Percentiles rank a stretch among this genome's conserved stretches.
These are phyloP conservation scores for Cutaneotrichosporon cyanovorans DNA, from an alignment of 1,284 basidiomycete species.

Conservation along the genomic window DNA sequence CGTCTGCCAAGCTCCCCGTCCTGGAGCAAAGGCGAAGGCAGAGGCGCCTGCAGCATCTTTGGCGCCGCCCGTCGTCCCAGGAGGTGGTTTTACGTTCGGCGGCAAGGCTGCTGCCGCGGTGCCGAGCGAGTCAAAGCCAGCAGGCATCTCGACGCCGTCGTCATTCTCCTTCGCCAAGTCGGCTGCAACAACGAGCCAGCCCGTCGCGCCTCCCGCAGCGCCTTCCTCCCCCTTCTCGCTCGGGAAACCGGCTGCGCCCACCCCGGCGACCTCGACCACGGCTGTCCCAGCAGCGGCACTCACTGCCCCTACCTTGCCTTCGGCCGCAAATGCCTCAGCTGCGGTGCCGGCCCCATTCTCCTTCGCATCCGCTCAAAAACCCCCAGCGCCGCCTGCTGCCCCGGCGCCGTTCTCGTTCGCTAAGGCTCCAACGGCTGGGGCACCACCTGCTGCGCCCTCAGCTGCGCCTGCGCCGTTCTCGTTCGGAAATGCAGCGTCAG, in stretches of 20 bases:
- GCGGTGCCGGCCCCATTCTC: constrained; percentile 3
- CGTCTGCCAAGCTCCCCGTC: no score
- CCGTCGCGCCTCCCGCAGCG: neutral
- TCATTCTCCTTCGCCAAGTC: neutral
- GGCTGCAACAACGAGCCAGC: neutral
- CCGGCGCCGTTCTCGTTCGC: constrained; percentile 15
- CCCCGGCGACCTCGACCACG: neutral
- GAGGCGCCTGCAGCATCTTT: no score
- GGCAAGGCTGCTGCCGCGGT: neutral
- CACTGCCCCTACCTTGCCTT: neutral
- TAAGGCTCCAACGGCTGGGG: constrained; percentile 7
- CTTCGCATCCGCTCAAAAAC: neutral
- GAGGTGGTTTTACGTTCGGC: constrained; percentile 3
- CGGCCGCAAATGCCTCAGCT: constrained; percentile 1
- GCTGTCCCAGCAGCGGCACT: neutral
- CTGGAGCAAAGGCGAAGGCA: no score
- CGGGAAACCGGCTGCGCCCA: constrained; percentile 6
- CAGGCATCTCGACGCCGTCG: neutral
- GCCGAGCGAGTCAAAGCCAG: neutral
- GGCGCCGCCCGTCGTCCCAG: no score
- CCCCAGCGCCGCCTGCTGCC: neutral
- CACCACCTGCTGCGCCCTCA: neutral
- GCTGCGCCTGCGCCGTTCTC: neutral
- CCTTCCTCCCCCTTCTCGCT: no score
- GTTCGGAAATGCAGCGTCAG: constrained; percentile 7